A percentile compares a stretch with the other conserved stretches of the same genome.
phyloP scores from a whole-genome alignment of 2,329 filamentous ascomycete genomes.

The Aspergillus sp. region DNA sequence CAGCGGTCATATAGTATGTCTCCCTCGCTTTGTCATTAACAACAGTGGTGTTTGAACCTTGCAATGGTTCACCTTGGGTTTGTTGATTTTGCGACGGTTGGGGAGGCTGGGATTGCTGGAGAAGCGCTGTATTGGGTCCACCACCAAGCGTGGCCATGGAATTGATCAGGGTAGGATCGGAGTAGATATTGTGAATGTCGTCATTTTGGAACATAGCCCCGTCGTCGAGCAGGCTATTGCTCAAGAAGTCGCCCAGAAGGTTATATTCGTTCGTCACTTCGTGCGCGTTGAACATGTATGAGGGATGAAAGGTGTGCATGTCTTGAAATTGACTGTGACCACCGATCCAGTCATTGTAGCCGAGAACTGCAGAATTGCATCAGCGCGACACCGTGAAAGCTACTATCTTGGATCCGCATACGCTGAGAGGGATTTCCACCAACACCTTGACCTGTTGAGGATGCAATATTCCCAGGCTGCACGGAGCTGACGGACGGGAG shows the following conservation, averaged over 20 bases:
- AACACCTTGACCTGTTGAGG: conserved; percentile 66
- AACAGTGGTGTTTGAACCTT: conserved; percentile 58
- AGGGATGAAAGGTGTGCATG: conserved; percentile 90
- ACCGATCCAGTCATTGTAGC: conserved; percentile 79
- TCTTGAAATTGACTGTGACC: conserved; percentile 85
- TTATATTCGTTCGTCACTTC: conserved; percentile 98
- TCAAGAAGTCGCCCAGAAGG: conserved; percentile 92
- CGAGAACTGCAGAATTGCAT: conserved; percentile 59
- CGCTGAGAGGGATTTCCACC: conserved; percentile 69
- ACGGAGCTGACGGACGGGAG: conserved; percentile 59
- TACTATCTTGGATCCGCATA: conserved; percentile 50
- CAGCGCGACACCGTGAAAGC: conserved; percentile 19
- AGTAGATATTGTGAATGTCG: conserved; percentile 62
- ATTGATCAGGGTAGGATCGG: conserved; percentile 56
- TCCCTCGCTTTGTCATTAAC: conserved; percentile 71
- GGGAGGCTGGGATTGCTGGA: conserved; percentile 36
- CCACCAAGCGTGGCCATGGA: conserved; percentile 37
- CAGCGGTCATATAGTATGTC: conserved; percentile 91
- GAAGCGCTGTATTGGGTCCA: conserved; percentile 28
- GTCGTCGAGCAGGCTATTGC: conserved; percentile 86
- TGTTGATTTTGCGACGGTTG: conserved; percentile 30
- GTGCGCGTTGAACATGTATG: conserved; percentile 91
- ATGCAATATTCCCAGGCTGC: conserved; percentile 61
- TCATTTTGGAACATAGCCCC: conserved; percentile 66
- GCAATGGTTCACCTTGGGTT: conserved; percentile 53